These are phyloP conservation scores for Chlamydomonas schloesseri DNA, from an alignment of 139 green algal species.

Conservation along the genomic window DNA sequence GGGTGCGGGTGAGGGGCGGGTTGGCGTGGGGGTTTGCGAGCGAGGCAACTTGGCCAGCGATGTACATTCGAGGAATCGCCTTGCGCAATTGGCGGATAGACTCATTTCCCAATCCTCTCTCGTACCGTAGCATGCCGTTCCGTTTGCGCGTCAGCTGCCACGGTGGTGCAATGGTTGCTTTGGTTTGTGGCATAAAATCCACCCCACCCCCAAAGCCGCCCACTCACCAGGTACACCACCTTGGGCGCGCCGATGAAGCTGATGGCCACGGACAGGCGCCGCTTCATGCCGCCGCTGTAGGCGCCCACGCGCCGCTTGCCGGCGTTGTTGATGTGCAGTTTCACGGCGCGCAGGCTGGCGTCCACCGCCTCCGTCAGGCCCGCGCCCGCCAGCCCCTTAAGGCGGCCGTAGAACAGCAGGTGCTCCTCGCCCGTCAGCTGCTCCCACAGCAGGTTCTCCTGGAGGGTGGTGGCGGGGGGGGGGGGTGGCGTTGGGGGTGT, in stretches of 20 bases:
- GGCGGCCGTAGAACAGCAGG: constrained; percentile 88
- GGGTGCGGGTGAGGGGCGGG: neutral
- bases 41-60: constrained; percentile 82
- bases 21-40: constrained; percentile 81
- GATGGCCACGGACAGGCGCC: constrained; percentile 86
- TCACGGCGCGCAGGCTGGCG: constrained; percentile 51
- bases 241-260: constrained; percentile 82
- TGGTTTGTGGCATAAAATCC: too few species aligned
- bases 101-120: too few species aligned
- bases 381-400: constrained; percentile 83
- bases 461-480: constrained; percentile 3
- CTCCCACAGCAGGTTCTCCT: constrained; percentile 97
- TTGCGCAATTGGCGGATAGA: too few species aligned
- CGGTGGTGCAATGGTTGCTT: too few species aligned
- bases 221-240: constrained; percentile 78
- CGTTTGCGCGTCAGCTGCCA: too few species aligned
- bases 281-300: constrained; percentile 71
- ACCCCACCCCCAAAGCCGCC: too few species aligned
- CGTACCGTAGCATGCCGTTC: too few species aligned
- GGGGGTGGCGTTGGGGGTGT: neutral
- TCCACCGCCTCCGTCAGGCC: constrained; percentile 46
- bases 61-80: too few species aligned
- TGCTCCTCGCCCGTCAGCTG: constrained; percentile 92
- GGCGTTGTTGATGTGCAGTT: constrained; percentile 53
- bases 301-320: constrained; percentile 64